These are phyloP conservation scores for Boletellus sp. DNA, from an alignment of 768 basidiomycete genomes.

Conservation along the genomic window DNA sequence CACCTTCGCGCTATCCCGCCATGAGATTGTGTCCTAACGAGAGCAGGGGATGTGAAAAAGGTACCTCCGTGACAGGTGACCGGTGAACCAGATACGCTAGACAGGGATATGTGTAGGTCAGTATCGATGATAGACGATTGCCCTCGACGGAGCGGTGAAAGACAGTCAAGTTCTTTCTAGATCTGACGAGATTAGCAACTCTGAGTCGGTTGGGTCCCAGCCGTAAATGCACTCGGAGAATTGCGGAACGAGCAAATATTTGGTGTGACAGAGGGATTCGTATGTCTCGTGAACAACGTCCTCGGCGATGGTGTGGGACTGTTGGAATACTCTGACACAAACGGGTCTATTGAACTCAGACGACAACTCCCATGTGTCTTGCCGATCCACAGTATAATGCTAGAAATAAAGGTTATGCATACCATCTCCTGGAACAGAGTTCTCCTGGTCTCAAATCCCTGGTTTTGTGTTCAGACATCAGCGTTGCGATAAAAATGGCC, in stretches of 20 bases:
- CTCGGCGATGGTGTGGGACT: neutral
- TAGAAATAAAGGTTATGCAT: too few species aligned
- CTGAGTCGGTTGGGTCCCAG: neutral
- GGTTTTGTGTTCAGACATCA: too few species aligned
- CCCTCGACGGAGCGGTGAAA: constrained; percentile 4
- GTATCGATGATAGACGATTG: neutral
- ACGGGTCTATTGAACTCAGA: constrained; percentile 1
- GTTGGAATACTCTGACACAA: neutral
- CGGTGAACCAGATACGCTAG: neutral
- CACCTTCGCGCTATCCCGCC: constrained; percentile 1
- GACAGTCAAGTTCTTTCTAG: neutral
- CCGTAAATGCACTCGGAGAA: constrained; percentile 12
- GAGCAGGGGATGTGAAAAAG: neutral
- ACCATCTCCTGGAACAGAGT: too few species aligned
- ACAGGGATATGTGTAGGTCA: neutral
- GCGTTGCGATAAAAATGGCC: too few species aligned
- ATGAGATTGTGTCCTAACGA: constrained; percentile 7
- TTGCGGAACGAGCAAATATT: constrained; percentile 5
- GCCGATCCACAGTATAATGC: too few species aligned
- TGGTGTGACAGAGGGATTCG: neutral
- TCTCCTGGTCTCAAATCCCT: too few species aligned
- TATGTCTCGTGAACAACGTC: neutral
- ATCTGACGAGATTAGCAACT: neutral
- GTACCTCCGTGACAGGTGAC: neutral
- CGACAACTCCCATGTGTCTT: too few species aligned